Conservation (phyloP, 371 early-diverging fungal species). For the Parasitella parasitica region DNA sequence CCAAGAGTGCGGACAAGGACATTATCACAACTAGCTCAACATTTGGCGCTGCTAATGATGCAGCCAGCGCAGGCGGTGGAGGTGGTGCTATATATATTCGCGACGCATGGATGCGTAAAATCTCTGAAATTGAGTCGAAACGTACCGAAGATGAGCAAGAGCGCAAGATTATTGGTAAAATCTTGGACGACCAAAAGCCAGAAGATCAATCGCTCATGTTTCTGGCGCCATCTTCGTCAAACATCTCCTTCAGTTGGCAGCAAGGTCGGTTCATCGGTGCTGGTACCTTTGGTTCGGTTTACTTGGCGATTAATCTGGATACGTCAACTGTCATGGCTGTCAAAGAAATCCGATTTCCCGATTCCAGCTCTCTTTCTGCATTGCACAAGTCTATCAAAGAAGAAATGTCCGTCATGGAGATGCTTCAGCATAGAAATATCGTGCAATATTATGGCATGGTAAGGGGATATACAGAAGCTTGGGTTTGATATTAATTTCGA, state of each 20-base stretch:
- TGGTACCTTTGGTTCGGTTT: constrained; percentile 87
- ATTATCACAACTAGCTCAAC: constrained; percentile 47
- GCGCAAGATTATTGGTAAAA: constrained; percentile 69
- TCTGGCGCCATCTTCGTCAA: constrained; percentile 73
- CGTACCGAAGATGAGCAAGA: constrained; percentile 55
- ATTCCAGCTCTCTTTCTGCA: constrained; percentile 65
- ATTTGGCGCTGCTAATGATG: constrained; percentile 43
- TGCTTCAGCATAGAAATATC: constrained; percentile 88
- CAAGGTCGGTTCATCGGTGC: constrained; percentile 87
- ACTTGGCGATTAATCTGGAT: constrained; percentile 81
- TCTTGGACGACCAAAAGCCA: constrained; percentile 74
- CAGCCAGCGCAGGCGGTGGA: constrained; percentile 28
- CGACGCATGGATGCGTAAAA: constrained; percentile 57
- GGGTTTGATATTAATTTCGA: background rate
- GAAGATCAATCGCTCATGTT: constrained; percentile 78
- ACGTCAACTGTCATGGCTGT: constrained; percentile 91
- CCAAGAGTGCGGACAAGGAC: constrained; percentile 31
- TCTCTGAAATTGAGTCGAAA: constrained; percentile 51
- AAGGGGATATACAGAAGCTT: too few relatives aligned
- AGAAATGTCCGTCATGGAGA: constrained; percentile 91
- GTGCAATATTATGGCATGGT: constrained; percentile 86
- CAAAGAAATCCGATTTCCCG: constrained; percentile 90
- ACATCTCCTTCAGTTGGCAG: constrained; percentile 84
- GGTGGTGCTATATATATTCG: constrained; percentile 50
- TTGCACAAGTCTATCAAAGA: constrained; percentile 79